Evolutionary conservation across 2,329 filamentous ascomycete genomes (phyloP), one percentile per base, ranked within the genome.

Genomic region (Colletotrichum kahawae): DNA sequence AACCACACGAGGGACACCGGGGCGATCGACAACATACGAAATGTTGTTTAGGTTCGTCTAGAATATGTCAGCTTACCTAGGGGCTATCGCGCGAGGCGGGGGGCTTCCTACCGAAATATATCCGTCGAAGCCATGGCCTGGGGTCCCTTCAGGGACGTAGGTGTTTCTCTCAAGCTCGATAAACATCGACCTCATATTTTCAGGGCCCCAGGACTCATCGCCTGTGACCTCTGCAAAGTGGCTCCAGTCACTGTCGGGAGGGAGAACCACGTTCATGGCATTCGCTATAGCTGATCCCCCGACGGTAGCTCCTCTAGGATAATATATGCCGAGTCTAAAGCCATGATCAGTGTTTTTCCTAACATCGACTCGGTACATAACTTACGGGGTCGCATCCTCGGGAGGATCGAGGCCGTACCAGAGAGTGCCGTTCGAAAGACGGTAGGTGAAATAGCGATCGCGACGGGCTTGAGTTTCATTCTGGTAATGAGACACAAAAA

Each of bases 121-220:
- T 5, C 88, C 89, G 51, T 87, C 79, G 74, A 85, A 88, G 10
- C 89, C 89, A 77, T 90, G 89, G 4, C 87, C 88, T 9, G 78
- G 60, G 5, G 78, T 79, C 6, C 79, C 79, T 18, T 78, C 75
- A 5, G 81, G 79, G 2, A 89, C 79, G 78, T 90, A 89, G 4
- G 81, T 78, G 81, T 85, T 85, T 74, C 84, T 83, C 80, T 91
- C 89, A 36, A 90, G 78, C 70, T 84, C 85, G 62, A 82, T 76
- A 57, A 87, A 88, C 79, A 89, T 88, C 63, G 85, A 79, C 59
- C 88, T 83, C 88, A 91, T 90, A 48, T 88, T 87, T 5, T 83
- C 82, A 0, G 88, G 82, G 0, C 82, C 79, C 89, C 89, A 91
- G 0, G 87, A 86, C 2, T 80, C 76, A 74, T 91, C 89, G 4